Conservation (phyloP, 2,329 filamentous ascomycete species). For the Trichoderma sp. region DNA sequence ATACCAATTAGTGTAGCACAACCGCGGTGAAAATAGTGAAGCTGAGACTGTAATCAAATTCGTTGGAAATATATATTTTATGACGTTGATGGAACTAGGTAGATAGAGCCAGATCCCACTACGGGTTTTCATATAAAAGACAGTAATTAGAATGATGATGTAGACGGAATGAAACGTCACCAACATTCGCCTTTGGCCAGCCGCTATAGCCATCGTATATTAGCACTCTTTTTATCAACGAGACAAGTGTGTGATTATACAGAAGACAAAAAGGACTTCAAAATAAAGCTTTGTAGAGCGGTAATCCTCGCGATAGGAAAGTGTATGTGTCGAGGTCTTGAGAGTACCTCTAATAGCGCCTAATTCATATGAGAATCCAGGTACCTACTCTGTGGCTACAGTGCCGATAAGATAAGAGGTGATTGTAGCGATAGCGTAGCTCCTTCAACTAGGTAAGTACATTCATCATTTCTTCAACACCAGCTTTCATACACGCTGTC, state of each 20-base stretch:
- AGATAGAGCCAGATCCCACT: not conserved
- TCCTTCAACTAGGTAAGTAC: not conserved
- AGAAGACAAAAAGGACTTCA: not conserved
- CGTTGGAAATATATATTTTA: too few relatives aligned
- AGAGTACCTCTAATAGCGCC: not conserved
- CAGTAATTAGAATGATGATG: not conserved
- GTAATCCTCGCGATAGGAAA: not conserved
- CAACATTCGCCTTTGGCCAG: not conserved
- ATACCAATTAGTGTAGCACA: too few relatives aligned
- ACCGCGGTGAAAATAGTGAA: too few relatives aligned
- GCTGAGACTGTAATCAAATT: too few relatives aligned
- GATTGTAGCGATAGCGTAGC: slow-evolving; percentile 6
- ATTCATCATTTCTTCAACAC: not conserved
- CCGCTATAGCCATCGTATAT: not conserved
- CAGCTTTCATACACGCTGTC: not conserved
- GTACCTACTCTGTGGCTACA: not conserved
- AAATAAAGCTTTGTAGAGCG: not conserved
- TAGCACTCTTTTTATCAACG: not conserved
- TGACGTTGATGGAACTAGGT: too few relatives aligned
- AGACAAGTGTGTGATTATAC: too few relatives aligned
- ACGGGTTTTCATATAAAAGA: not conserved
- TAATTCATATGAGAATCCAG: not conserved
- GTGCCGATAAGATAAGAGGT: slow-evolving; percentile 6
- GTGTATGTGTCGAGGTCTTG: not conserved
- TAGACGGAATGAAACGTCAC: not conserved